Evolutionary conservation across 192 early-diverging fungal genomes (phyloP), one percentile per base, ranked within the genome.

Genomic region (Coemansia sp.): DNA sequence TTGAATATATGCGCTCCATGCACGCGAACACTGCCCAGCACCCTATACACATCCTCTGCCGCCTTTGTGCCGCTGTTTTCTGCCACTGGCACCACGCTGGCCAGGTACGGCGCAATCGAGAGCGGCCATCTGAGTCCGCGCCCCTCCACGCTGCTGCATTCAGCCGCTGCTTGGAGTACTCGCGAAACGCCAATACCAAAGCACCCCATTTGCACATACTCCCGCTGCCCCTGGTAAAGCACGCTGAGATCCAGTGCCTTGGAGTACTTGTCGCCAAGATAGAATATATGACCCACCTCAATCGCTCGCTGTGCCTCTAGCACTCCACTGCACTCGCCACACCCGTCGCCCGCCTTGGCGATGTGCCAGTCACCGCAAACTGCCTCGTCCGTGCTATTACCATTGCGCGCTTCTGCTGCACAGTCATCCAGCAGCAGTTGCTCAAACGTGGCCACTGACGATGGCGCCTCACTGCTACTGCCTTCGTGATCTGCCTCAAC

Each of bases 241-340:
- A 90, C 89, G 6, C 65, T 78, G 2, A 93, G 92, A 31, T 89
- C 79, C 61, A 97, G 71, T 12, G 89, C 78, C 18, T 71, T 55
- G 11, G 96, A 97, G 79, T 96, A 97, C 72, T 91, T 93, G 34
- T 91, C 95, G 24, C 96, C 96, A 12, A 96, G 85, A 61, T 93
- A 89, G 72, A 97, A 97, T 22, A 95, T 95, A 65, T 96, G 95
- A 0, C 89, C 95, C 1, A 96, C 90, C 67, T 96, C 95, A 49
- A 96, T 96, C 0, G 92, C 79, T 18, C 73, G 69, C 68, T 51
- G 70, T 13, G 74, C 11, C 24, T 74, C 49, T 20, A 85, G 73
- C 36, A 33, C 27, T 1, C 44, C 24, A 38, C 27, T 11, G 55
- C 79, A 81, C 63, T 68, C 42, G n/a, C 44, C 55, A 27, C 79